Conservation (phyloP, 768 basidiomycete genomes). For the Suillus subalutaceus region DNA sequence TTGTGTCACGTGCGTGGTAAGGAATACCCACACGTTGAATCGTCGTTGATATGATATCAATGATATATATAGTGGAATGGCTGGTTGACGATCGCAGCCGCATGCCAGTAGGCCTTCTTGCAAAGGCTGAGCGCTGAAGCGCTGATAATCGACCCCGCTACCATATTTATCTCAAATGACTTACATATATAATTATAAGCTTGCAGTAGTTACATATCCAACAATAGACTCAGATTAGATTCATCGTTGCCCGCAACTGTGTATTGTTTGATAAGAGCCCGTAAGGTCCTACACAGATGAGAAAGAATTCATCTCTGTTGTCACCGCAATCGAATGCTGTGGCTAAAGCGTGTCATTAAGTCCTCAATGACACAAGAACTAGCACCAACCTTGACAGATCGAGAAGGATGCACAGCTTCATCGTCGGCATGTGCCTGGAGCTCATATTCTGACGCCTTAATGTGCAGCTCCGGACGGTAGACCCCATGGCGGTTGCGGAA, state of each 20-base stretch:
- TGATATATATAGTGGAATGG: too few relatives aligned
- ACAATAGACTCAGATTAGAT: too few relatives aligned
- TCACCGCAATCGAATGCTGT: neutral
- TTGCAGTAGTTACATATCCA: too few relatives aligned
- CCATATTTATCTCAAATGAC: neutral
- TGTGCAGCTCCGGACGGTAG: neutral
- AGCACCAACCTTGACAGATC: neutral
- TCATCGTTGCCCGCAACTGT: too few relatives aligned
- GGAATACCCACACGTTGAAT: too few relatives aligned
- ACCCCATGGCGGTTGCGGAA: neutral
- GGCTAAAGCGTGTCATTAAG: neutral
- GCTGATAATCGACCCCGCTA: too few relatives aligned
- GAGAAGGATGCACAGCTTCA: neutral
- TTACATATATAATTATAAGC: neutral
- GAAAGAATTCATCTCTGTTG: neutral
- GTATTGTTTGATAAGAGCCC: too few relatives aligned
- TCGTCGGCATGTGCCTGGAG: neutral
- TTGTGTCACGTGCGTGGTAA: too few relatives aligned
- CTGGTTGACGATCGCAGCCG: too few relatives aligned
- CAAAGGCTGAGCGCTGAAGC: too few relatives aligned
- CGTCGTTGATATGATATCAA: too few relatives aligned
- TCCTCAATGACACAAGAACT: neutral
- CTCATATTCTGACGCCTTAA: neutral
- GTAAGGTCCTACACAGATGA: neutral
- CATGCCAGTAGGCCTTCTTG: too few relatives aligned